Base-by-base conservation (phyloP, 164 flowering plant species). In the Malania oleifera region DNA sequence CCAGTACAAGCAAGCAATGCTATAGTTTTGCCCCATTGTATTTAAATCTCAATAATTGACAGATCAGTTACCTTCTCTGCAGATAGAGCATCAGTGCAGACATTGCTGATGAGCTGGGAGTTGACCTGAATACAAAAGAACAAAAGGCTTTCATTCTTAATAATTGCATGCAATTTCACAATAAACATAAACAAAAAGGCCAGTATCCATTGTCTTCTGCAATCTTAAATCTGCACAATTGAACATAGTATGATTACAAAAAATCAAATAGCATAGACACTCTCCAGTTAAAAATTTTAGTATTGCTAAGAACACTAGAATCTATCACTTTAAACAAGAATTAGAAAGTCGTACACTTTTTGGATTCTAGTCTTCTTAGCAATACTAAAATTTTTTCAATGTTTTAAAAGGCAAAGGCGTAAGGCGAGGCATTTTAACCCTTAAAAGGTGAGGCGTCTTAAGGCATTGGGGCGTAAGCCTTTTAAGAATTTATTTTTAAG, bases 41-140 rank as follows among this genome's bases (percentile, higher is more conserved):
- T 38, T 2, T 31, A 31, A 39, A 39, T 13, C 2, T 31, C 37
- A 6, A 20, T 7, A 9, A 45, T 7, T 20, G 23, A 34, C n/a
- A 37, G 63, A 27, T 11, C 51, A 27, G 44, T 67, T 70, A 93
- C 99, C 96, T 93, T 93, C 82, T 86, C 98, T 6, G 98, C 98
- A 54, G 98, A 93, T 52, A 93, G 96, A 57, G 99, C 99, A 90
- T 93, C 99, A 47, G 89, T 93, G 77, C 97, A 90, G 47, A 86
- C 85, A 79, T 93, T 93, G 80, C 97, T 93, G 70, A 93, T 90
- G 35, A 93, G 91, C 77, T 93, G 99, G 52, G 99, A 88, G 71
- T 93, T 93, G 60, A 93, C 99, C 99, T 93, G 78, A 28, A 61
- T 23, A 58, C 17, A 59, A 61, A 34, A 45, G 23, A 54, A 64